Conservation (phyloP, 2,329 filamentous ascomycete species). For the Aureobasidium sp. region DNA sequence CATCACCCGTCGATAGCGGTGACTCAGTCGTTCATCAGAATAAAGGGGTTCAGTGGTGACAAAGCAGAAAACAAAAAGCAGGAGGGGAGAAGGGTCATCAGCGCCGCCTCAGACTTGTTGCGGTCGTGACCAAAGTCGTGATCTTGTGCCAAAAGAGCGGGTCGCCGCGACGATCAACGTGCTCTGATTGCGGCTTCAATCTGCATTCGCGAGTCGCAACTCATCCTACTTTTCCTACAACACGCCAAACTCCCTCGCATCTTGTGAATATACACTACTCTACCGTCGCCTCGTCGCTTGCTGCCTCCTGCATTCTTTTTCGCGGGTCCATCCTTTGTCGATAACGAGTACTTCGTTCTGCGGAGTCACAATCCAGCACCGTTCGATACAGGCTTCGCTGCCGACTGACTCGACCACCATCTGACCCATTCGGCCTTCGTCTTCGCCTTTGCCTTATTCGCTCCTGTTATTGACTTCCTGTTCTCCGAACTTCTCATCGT, state of each 20-base stretch:
- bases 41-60: not conserved
- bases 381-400: constrained; percentile 8
- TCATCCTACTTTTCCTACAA: constrained; percentile 7
- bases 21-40: not conserved
- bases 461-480: not conserved
- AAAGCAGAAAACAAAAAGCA: not conserved
- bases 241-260: not conserved
- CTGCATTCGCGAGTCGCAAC: not conserved
- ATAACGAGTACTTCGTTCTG: not conserved
- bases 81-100: not conserved
- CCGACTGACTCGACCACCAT: constrained; percentile 13
- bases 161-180: constrained; percentile 4
- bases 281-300: not conserved
- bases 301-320: constrained; percentile 3
- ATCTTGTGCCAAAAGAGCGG: constrained; percentile 6
- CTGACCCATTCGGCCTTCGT: constrained; percentile 2
- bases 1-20: constrained; percentile 5
- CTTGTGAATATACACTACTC: not conserved
- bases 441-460: not conserved
- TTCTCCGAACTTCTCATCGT: not conserved
- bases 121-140: constrained; percentile 4
- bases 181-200: constrained; percentile 3
- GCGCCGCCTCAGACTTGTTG: not conserved
- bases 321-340: not conserved
- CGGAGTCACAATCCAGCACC: constrained; percentile 4